A percentile compares a stretch with the other conserved stretches of the same genome.
Conservation (phyloP, 2,329 filamentous ascomycete species). For the Aspergillus sp. region DNA sequence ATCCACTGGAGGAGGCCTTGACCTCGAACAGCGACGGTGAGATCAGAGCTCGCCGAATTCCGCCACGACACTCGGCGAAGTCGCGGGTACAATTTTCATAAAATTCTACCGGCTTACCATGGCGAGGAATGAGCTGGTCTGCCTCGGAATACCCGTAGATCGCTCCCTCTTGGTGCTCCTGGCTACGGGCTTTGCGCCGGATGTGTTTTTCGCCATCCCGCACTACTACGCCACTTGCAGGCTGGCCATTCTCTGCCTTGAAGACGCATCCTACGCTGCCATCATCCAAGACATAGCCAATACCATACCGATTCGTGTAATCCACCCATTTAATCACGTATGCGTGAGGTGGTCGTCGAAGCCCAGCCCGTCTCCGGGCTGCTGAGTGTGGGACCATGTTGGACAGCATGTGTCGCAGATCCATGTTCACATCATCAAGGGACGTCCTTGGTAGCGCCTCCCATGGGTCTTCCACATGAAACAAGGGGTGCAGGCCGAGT, state of each 20-base stretch:
- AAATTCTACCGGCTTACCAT: slow-evolving; percentile 49
- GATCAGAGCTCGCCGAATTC: slow-evolving; percentile 45
- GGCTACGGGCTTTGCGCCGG: slow-evolving; percentile 46
- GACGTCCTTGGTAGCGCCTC: slow-evolving; percentile 43
- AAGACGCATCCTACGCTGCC: slow-evolving; percentile 54
- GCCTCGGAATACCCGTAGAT: slow-evolving; percentile 41
- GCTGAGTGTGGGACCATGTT: slow-evolving; percentile 37
- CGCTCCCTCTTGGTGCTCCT: slow-evolving; percentile 32
- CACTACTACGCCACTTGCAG: slow-evolving; percentile 49
- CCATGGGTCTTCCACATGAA: slow-evolving; percentile 41
- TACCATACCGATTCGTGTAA: slow-evolving; percentile 55
- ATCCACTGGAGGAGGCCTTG: slow-evolving; percentile 30
- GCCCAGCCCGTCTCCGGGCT: slow-evolving; percentile 33
- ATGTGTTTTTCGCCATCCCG: slow-evolving; percentile 51
- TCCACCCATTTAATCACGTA: slow-evolving; percentile 58
- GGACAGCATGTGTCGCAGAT: slow-evolving; percentile 42
- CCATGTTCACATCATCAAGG: slow-evolving; percentile 42
- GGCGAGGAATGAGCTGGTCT: slow-evolving; percentile 48
- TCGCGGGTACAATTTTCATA: slow-evolving; percentile 48
- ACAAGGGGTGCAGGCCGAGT: slow-evolving; percentile 39
- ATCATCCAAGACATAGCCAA: slow-evolving; percentile 55
- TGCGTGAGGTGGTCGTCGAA: slow-evolving; percentile 40
- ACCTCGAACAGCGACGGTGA: slow-evolving; percentile 44
- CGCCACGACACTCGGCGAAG: slow-evolving; percentile 33
- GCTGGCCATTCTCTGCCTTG: slow-evolving; percentile 48